Percentiles rank a stretch among this genome's conserved stretches.
Evolutionary conservation across 2,329 filamentous ascomycete species (phyloP).

Genomic region (Diplodia sapinea): DNA sequence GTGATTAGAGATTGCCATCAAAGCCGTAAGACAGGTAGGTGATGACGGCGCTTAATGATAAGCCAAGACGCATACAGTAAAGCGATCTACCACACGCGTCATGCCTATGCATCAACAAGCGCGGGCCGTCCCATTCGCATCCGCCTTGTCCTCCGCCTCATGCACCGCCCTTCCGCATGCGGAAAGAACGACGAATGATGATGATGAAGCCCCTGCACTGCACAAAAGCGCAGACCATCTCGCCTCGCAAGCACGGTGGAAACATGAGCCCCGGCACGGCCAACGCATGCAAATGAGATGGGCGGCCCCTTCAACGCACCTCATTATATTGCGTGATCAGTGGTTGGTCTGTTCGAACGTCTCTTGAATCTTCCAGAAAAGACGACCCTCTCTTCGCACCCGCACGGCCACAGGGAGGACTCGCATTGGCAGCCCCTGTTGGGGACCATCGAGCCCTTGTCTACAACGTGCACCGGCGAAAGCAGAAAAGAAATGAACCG

Average conservation of each 20-base stretch:
- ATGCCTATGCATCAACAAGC: not conserved
- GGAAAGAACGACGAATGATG: not conserved
- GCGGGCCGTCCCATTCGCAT: constrained; percentile 11
- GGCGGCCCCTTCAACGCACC: not conserved
- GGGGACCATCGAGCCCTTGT: not conserved
- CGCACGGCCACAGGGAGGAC: not conserved
- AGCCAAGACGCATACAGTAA: not conserved
- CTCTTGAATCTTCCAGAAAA: not conserved
- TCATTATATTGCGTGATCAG: not conserved
- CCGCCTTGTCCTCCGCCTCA: not conserved
- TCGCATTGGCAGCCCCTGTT: not conserved
- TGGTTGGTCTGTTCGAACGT: not conserved
- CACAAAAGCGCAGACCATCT: not conserved
- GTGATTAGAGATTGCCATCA: no score
- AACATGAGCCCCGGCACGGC: not conserved
- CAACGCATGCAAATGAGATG: not conserved
- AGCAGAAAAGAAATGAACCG: no score
- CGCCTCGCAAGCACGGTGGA: constrained; percentile 3
- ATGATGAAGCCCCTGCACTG: not conserved
- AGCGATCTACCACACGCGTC: not conserved
- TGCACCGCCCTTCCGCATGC: constrained; percentile 5
- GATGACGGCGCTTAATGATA: not conserved
- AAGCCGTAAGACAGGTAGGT: not conserved
- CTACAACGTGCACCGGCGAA: not conserved
- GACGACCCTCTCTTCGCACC: not conserved